A percentile compares a stretch with the other conserved stretches of the same genome.
Evolutionary conservation across 2,329 filamentous ascomycete species (phyloP).

Genomic region (Fusarium pseudoanthophilum): DNA sequence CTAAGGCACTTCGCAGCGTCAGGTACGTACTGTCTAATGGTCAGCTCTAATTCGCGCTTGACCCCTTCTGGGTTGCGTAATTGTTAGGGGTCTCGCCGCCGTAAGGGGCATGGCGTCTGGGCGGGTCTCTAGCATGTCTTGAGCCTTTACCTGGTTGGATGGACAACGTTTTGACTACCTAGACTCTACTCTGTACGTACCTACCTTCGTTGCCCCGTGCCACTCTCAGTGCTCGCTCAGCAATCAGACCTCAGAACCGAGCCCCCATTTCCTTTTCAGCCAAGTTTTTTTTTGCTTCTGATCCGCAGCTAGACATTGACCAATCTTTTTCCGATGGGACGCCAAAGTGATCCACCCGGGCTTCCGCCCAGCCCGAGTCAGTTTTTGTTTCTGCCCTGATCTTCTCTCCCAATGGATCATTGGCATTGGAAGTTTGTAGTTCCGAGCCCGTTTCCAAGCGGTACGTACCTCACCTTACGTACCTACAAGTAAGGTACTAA

Average conservation of each 20-base stretch:
- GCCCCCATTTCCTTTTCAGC: conserved; percentile 16
- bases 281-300: conserved; percentile 24
- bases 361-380: conserved; percentile 35
- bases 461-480: background rate
- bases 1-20: conserved; percentile 26
- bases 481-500: no score
- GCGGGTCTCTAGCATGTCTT: conserved; percentile 24
- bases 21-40: conserved; percentile 37
- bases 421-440: conserved; percentile 19
- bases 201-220: conserved; percentile 34
- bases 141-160: conserved; percentile 41
- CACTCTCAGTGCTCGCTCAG: background rate
- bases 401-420: background rate
- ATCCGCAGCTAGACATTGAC: conserved; percentile 26
- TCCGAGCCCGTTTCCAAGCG: conserved; percentile 8
- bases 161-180: conserved; percentile 33
- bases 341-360: conserved; percentile 17
- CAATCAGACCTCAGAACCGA: conserved; percentile 20
- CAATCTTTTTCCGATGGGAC: conserved; percentile 13
- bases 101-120: conserved; percentile 27
- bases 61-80: conserved; percentile 38
- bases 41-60: conserved; percentile 29
- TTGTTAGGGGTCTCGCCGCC: conserved; percentile 36
- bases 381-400: conserved; percentile 14
- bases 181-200: conserved; percentile 5